Base-by-base conservation (phyloP, 192 early-diverging fungal genomes). In the Podila horticola region DNA sequence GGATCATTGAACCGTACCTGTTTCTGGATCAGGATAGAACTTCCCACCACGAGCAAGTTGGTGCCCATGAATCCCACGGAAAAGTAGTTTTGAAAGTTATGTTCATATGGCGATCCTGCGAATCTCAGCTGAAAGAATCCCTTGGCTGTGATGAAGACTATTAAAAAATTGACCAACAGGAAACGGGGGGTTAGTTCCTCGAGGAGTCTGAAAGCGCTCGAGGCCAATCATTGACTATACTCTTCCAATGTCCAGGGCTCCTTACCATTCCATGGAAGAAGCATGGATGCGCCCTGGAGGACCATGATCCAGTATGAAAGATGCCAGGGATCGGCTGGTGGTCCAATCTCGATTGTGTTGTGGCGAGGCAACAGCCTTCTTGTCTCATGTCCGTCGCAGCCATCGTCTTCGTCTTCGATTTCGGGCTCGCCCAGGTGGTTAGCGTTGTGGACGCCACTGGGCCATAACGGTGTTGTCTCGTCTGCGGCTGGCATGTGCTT, bases 1-100 rank as follows among this genome's bases (percentile, higher is more conserved):
- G 41, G 41, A 45, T 45, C 15, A 3, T 17, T 45, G 41, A 12
- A 45, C 15, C 29, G 48, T 82, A 88, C 89, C 82, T 79, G 60
- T 58, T 79, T 88, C 38, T 90, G 86, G 36, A 77, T 77, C 79
- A 81, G 83, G 28, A 90, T 72, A 29, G 90, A 87, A 52, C 86
- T 82, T 26, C 75, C 68, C 50, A 90, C 87, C 36, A 74, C 86
- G 12, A 86, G 38, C 58, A 95, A 68, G 82, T 91, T 93, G 59
- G 84, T 85, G 24, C 84, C 82, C 84, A 87, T 93, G 71, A 88
- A 93, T 19, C 75, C 83, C 22, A 88, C 84, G 4, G 90, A 91
- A 70, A 95, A 95, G 82, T 90, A 95, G 84, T 92, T 94, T 66
- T 93, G 92, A 81, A 94, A 95, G 28, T 88, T 91, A 49, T 88